Percentiles rank a stretch among this genome's conserved stretches.
phyloP scores from a whole-genome alignment of 1,284 basidiomycete genomes.

The Cryptococcus sp. region DNA sequence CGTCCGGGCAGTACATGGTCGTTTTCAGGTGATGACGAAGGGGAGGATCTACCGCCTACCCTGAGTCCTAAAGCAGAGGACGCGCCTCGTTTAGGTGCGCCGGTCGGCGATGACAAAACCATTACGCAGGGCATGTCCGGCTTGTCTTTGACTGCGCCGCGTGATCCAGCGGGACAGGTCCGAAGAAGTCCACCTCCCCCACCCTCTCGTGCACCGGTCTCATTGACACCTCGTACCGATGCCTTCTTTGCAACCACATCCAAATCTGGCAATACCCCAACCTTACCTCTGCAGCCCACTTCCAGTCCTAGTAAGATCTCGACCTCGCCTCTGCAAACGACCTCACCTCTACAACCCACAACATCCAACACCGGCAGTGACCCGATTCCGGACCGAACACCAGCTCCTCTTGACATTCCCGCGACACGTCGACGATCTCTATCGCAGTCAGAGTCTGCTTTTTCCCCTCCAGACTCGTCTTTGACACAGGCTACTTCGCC shows the following conservation, averaged over 20 bases:
- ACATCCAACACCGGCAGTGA: constrained; percentile 1
- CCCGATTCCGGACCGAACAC: neutral
- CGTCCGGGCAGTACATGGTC: constrained; percentile 27
- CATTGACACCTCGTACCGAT: neutral
- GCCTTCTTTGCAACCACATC: neutral
- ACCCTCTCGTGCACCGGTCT: neutral
- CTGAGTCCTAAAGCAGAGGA: constrained; percentile 11
- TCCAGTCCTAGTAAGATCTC: constrained; percentile 1
- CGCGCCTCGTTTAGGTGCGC: neutral
- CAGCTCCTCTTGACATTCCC: neutral
- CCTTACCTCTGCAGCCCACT: neutral
- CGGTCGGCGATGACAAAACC: neutral
- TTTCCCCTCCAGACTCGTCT: constrained; percentile 38
- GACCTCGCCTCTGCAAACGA: neutral
- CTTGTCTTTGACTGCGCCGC: neutral
- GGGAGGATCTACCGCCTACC: constrained; percentile 39
- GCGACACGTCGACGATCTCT: neutral
- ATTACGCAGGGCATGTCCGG: neutral
- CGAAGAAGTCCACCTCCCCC: neutral
- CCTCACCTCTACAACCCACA: constrained; percentile 6
- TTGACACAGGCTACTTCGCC: constrained; percentile 30
- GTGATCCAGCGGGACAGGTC: neutral
- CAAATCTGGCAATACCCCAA: neutral
- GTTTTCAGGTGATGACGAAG: constrained; percentile 34
- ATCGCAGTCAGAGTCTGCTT: constrained; percentile 11